Percentiles rank a stretch among this genome's conserved stretches.
phyloP scores from a whole-genome alignment of 306 rosid species.

The Dryas drummondii region DNA sequence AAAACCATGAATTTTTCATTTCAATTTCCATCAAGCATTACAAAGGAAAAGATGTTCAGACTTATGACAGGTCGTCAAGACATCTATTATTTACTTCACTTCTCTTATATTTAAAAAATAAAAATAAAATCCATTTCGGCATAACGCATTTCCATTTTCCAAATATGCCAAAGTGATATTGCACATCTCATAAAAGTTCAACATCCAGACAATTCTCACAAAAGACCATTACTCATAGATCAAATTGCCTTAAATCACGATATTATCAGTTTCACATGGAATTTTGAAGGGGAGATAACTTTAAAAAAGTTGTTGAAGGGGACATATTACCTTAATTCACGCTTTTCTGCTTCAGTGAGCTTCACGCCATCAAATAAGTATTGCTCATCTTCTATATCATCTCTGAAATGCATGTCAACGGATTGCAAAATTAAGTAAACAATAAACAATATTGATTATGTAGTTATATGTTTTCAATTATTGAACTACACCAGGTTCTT shows the following conservation, averaged over 20 bases:
- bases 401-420: conserved; percentile 46
- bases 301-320: conserved; percentile 8
- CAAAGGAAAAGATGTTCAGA: background rate
- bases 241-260: too few relatives aligned
- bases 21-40: background rate
- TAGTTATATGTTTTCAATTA: background rate
- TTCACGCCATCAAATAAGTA: conserved; percentile 75
- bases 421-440: background rate
- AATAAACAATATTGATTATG: background rate
- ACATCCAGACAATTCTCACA: background rate
- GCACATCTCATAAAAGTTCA: background rate
- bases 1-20: conserved; percentile 4
- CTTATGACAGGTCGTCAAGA: too few relatives aligned
- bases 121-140: too few relatives aligned
- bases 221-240: background rate
- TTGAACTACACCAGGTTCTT: background rate
- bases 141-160: too few relatives aligned
- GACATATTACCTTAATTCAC: conserved; percentile 54
- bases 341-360: conserved; percentile 68
- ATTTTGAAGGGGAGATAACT: background rate
- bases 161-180: too few relatives aligned
- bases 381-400: conserved; percentile 88
- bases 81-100: too few relatives aligned
- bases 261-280: too few relatives aligned
- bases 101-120: too few relatives aligned